These are phyloP conservation scores for Cylindricascospora bacillispora DNA, from an alignment of 1,139 yeast genomes.

Conservation along the genomic window DNA sequence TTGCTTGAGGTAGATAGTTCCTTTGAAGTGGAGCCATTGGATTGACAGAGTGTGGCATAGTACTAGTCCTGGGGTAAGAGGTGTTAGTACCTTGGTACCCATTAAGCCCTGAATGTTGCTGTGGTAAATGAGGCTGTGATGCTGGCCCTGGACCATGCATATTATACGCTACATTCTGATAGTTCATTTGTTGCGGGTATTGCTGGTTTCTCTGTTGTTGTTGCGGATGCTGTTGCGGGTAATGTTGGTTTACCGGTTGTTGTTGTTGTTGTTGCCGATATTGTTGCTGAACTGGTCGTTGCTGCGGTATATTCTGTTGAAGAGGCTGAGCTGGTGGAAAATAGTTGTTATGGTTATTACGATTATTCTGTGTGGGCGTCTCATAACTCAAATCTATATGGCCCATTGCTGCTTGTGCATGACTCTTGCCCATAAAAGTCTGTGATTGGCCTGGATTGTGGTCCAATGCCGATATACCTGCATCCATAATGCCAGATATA, in stretches of 20 bases:
- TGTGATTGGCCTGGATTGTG: conserved; percentile 6
- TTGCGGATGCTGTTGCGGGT: conserved; percentile 2
- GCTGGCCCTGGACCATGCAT: no score
- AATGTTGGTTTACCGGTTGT: conserved; percentile 2
- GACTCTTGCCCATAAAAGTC: conserved; percentile 24
- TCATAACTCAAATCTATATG: conserved; percentile 32
- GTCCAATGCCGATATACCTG: conserved; percentile 10
- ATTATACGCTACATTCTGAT: no score
- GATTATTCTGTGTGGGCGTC: conserved; percentile 13
- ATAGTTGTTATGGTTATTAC: conserved; percentile 1
- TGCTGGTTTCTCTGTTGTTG: conserved; percentile 10
- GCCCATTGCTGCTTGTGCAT: conserved; percentile 29
- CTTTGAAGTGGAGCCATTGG: not conserved
- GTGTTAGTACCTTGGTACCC: not conserved
- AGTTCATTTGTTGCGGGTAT: conserved; percentile 2
- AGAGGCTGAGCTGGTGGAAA: conserved; percentile 1
- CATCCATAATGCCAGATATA: no score
- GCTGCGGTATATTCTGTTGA: conserved; percentile 3
- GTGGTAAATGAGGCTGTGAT: no score
- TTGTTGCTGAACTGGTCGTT: conserved; percentile 5
- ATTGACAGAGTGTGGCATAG: not conserved
- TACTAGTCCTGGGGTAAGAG: not conserved
- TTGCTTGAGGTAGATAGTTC: conserved; percentile 5
- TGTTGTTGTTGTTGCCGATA: conserved; percentile 4
- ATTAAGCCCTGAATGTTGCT: no score